A percentile compares a stretch with the other conserved stretches of the same genome.
These are phyloP conservation scores for Anthoceros angustus DNA, from an alignment of 225 moss, liverwort and hornwort species.

Conservation along the genomic window DNA sequence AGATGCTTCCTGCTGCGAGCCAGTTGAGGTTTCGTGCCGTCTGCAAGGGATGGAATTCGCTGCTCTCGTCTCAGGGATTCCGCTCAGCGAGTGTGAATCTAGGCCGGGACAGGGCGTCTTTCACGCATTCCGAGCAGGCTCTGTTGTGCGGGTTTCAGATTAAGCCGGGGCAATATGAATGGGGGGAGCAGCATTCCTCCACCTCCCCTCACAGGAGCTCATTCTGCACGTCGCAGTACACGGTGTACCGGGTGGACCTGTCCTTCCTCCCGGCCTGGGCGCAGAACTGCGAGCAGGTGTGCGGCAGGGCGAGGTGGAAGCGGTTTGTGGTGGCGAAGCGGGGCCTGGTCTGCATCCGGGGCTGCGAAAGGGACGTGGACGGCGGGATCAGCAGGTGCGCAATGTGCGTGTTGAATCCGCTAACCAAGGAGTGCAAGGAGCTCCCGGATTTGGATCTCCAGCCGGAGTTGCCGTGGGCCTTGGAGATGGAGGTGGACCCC, in stretches of 20 bases:
- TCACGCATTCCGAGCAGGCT: not conserved
- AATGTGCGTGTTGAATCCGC: not conserved
- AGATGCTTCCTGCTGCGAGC: not conserved
- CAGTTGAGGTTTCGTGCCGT: not conserved
- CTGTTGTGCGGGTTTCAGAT: not conserved
- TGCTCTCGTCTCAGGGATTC: not conserved
- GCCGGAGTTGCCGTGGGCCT: not conserved
- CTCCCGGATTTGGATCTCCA: not conserved
- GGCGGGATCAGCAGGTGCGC: not conserved
- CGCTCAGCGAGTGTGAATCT: not conserved
- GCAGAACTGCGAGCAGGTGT: not conserved
- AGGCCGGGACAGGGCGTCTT: not conserved
- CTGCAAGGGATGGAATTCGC: not conserved
- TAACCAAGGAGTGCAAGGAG: slow-evolving; percentile 3
- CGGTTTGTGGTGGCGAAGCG: not conserved
- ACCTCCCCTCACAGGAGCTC: not conserved
- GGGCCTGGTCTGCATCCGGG: not conserved
- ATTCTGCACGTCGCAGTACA: slow-evolving; percentile 2
- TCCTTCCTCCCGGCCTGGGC: not conserved
- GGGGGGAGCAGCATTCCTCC: not conserved
- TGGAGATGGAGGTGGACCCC: slow-evolving; percentile 1
- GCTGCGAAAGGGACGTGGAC: not conserved
- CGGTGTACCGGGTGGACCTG: not conserved
- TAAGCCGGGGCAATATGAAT: not conserved
- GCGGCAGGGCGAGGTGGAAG: not conserved